Conservation (phyloP, 768 basidiomycete genomes). For the Leccinum variicolor region DNA sequence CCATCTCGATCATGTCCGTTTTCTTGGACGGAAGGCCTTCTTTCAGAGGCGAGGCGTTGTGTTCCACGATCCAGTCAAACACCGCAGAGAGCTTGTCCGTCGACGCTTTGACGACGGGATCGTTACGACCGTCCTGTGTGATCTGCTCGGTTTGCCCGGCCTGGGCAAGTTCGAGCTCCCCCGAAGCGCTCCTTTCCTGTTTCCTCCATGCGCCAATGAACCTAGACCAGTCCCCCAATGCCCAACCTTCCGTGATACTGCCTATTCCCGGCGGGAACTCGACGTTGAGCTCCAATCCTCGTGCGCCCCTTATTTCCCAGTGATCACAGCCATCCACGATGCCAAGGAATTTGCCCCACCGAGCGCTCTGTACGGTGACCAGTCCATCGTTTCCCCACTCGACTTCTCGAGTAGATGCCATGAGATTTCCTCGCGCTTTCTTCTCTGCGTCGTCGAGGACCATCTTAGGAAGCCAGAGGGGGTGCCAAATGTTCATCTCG, state of each 20-base stretch:
- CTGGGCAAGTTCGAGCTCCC: slow-evolving; percentile 30
- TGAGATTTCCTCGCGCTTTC: slow-evolving; percentile 46
- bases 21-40: slow-evolving; percentile 15
- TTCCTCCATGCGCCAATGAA: slow-evolving; percentile 61
- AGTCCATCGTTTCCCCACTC: slow-evolving; percentile 89
- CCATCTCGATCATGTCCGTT: slow-evolving; percentile 46
- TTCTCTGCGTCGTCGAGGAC: slow-evolving; percentile 85
- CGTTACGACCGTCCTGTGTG: slow-evolving; percentile 36
- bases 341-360: slow-evolving; percentile 96
- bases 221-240: slow-evolving; percentile 53
- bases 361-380: slow-evolving; percentile 87
- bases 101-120: slow-evolving; percentile 60
- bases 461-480: slow-evolving; percentile 95
- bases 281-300: slow-evolving; percentile 68
- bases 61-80: slow-evolving; percentile 78
- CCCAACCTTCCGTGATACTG: slow-evolving; percentile 40
- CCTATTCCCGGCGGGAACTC: slow-evolving; percentile 54
- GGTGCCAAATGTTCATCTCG: slow-evolving; percentile 78
- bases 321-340: slow-evolving; percentile 89
- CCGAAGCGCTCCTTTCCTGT: slow-evolving; percentile 44
- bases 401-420: slow-evolving; percentile 37
- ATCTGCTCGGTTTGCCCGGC: slow-evolving; percentile 16
- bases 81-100: slow-evolving; percentile 72
- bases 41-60: slow-evolving; percentile 30
- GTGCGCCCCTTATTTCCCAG: slow-evolving; percentile 91